These are phyloP conservation scores for Diophrys sp. DNA, from an alignment of 73 alveolate species.

Conservation along the genomic window DNA sequence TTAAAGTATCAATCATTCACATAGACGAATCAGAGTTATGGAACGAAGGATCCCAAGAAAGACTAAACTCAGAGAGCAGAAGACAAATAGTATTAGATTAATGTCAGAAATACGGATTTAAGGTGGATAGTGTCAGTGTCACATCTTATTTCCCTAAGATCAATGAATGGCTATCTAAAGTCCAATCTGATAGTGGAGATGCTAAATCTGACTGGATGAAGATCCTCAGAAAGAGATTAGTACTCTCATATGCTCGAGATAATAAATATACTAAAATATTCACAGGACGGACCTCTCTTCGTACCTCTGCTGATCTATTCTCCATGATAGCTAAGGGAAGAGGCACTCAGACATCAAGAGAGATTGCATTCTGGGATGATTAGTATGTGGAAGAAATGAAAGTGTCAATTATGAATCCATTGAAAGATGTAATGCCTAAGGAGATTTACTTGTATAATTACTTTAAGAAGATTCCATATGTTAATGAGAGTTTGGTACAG, in stretches of 20 bases:
- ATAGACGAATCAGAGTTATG: slow-evolving; percentile 45
- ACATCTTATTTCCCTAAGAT: not conserved
- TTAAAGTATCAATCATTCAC: slow-evolving; percentile 40
- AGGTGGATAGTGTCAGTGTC: not conserved
- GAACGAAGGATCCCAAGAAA: slow-evolving; percentile 20
- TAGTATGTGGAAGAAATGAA: slow-evolving; percentile 19
- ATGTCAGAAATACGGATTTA: not conserved
- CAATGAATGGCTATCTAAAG: not conserved
- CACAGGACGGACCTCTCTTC: slow-evolving; percentile 32
- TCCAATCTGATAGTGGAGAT: not conserved
- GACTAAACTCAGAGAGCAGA: slow-evolving; percentile 7
- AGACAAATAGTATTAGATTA: slow-evolving; percentile 10
- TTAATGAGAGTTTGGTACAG: not conserved
- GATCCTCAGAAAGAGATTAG: slow-evolving; percentile 28
- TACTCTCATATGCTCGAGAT: slow-evolving; percentile 30
- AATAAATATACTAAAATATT: slow-evolving; percentile 37
- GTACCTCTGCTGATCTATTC: slow-evolving; percentile 27
- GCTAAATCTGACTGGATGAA: slow-evolving; percentile 32
- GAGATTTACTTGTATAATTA: slow-evolving; percentile 35
- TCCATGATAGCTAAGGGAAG: slow-evolving; percentile 51
- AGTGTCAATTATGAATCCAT: slow-evolving; percentile 52
- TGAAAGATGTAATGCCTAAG: slow-evolving; percentile 45
- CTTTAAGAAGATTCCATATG: slow-evolving; percentile 14
- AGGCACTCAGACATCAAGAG: slow-evolving; percentile 40
- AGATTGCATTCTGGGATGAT: slow-evolving; percentile 36